Evolutionary conservation across 768 basidiomycete genomes (phyloP).

Genomic region (Lactifluus piperatus): DNA sequence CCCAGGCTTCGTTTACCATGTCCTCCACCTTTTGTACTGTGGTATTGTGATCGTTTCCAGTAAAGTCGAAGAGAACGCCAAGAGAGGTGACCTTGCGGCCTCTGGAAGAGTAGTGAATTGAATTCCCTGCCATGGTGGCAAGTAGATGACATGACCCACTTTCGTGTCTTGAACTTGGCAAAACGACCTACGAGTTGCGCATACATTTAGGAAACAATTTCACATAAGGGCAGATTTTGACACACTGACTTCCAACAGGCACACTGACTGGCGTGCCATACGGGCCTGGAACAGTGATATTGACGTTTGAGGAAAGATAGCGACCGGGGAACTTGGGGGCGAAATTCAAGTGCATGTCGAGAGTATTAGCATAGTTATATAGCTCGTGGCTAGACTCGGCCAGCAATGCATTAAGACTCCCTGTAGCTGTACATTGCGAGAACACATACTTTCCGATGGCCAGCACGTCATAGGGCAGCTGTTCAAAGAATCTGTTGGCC

Average conservation of each 20-base stretch:
- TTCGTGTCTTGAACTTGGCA: slow-evolving; percentile 63
- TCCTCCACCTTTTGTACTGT: slow-evolving; percentile 63
- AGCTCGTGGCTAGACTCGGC: slow-evolving; percentile 57
- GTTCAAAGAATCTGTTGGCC: slow-evolving; percentile 67
- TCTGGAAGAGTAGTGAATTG: slow-evolving; percentile 24
- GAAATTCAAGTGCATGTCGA: slow-evolving; percentile 68
- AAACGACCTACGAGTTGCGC: slow-evolving; percentile 39
- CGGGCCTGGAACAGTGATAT: slow-evolving; percentile 59
- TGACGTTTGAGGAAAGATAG: slow-evolving; percentile 79
- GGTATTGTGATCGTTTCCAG: slow-evolving; percentile 58
- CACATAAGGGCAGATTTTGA: not conserved
- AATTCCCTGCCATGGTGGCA: not conserved
- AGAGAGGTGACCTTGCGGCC: slow-evolving; percentile 71
- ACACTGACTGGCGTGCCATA: slow-evolving; percentile 30
- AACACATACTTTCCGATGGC: slow-evolving; percentile 70
- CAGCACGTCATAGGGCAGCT: slow-evolving; percentile 74
- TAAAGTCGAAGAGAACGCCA: slow-evolving; percentile 74
- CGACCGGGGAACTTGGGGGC: slow-evolving; percentile 55
- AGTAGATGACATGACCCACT: slow-evolving; percentile 35
- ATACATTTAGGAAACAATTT: not conserved
- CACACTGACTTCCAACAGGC: slow-evolving; percentile 36
- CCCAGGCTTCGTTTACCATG: slow-evolving; percentile 79
- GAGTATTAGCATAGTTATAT: slow-evolving; percentile 58
- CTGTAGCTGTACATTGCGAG: not conserved
- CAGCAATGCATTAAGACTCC: not conserved